A percentile compares a stretch with the other conserved stretches of the same genome.
Conservation (phyloP, 2,329 filamentous ascomycete genomes). For the Biscogniauxia marginata region DNA sequence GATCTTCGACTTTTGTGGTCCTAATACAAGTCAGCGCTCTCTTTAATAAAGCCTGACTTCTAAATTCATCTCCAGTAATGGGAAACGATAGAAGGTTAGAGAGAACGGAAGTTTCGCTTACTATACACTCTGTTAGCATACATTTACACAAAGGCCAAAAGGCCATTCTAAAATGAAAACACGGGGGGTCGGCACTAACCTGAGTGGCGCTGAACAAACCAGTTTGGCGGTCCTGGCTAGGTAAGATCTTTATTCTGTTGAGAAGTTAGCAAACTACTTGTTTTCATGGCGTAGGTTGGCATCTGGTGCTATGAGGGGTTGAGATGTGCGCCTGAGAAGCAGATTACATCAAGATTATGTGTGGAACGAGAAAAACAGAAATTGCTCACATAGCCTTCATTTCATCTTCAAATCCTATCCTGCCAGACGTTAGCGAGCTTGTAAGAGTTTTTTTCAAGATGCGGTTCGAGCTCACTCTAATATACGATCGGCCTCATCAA, state of each 20-base stretch:
- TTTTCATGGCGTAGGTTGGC: background rate
- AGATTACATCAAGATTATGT: too few relatives aligned
- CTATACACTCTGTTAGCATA: background rate
- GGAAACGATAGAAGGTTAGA: background rate
- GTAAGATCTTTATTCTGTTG: conserved; percentile 74
- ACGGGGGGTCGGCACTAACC: conserved; percentile 11
- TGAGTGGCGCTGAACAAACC: conserved; percentile 99
- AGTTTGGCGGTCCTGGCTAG: conserved; percentile 83
- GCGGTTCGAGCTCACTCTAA: conserved; percentile 56
- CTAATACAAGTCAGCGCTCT: background rate
- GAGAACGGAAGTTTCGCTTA: background rate
- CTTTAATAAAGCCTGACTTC: background rate
- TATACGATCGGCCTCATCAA: conserved; percentile 96
- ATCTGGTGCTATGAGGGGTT: background rate
- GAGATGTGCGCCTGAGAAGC: too few relatives aligned
- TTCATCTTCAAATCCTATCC: conserved; percentile 95
- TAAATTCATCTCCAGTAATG: background rate
- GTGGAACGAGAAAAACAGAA: too few relatives aligned
- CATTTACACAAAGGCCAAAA: background rate
- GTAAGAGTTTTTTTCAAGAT: background rate
- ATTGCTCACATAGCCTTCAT: conserved; percentile 74
- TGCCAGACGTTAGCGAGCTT: background rate
- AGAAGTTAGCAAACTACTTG: background rate
- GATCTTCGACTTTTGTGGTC: conserved; percentile 96
- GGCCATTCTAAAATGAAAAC: too few relatives aligned